Percentiles rank a stretch among this genome's conserved stretches.
Conservation (phyloP, 495 filamentous ascomycete species). For the Zalerion maritima region DNA sequence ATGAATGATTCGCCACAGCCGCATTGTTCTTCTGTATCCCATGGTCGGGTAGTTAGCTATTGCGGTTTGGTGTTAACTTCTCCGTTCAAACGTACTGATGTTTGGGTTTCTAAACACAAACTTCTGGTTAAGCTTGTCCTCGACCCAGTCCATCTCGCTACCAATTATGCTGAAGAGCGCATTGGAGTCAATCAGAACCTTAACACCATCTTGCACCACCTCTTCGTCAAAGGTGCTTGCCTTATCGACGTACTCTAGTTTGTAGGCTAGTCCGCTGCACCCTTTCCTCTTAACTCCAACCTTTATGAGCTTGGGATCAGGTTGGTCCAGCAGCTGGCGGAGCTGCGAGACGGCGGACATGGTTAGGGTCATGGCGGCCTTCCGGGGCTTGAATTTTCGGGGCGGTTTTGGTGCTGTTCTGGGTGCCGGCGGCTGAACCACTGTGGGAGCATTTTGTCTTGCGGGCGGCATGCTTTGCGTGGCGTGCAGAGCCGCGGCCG, state of each 20-base stretch:
- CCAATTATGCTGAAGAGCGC: slow-evolving; percentile 96
- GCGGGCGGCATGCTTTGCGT: slow-evolving; percentile 24
- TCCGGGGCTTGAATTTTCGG: slow-evolving; percentile 63
- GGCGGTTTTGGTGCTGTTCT: slow-evolving; percentile 28
- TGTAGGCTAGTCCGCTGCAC: slow-evolving; percentile 92
- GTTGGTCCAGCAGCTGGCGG: slow-evolving; percentile 56
- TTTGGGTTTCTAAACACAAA: slow-evolving; percentile 97
- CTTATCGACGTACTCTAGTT: slow-evolving; percentile 90
- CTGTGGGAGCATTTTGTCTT: slow-evolving; percentile 16
- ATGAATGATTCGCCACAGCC: slow-evolving; percentile 97
- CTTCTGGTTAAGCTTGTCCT: slow-evolving; percentile 76
- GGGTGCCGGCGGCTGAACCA: slow-evolving; percentile 4
- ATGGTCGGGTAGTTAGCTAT: not conserved
- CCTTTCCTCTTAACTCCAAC: slow-evolving; percentile 89
- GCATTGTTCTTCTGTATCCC: slow-evolving; percentile 71
- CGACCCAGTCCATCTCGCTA: slow-evolving; percentile 98
- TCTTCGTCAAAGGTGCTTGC: slow-evolving; percentile 75
- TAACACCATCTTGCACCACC: slow-evolving; percentile 92
- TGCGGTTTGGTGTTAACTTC: not conserved
- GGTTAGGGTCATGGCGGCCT: slow-evolving; percentile 82
- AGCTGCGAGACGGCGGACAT: slow-evolving; percentile 63
- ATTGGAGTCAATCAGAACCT: slow-evolving; percentile 91
- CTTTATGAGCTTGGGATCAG: slow-evolving; percentile 79
- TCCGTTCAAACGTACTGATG: slow-evolving; percentile 64
- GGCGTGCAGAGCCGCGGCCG: too few relatives aligned